Conservation (phyloP, 1,284 basidiomycete species). For the Ganoderma lingzhi region DNA sequence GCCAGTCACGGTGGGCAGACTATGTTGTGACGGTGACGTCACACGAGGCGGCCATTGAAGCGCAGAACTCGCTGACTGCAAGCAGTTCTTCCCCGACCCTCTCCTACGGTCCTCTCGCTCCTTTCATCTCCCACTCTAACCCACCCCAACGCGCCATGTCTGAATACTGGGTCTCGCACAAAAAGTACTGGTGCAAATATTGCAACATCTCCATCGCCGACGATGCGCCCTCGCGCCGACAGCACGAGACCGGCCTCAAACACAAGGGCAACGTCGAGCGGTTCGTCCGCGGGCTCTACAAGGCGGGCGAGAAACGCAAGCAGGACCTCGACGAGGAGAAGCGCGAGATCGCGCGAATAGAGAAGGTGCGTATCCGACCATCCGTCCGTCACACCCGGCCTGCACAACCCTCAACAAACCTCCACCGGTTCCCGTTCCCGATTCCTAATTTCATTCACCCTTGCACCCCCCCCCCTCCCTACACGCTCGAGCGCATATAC, state of each 20-base stretch:
- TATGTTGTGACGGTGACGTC: conserved; percentile 3
- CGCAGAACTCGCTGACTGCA: neutral
- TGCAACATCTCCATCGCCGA: conserved; percentile 93
- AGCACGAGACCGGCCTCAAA: conserved; percentile 93
- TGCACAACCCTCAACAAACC: too few relatives aligned
- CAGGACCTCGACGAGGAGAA: conserved; percentile 89
- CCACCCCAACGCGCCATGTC: conserved; percentile 57
- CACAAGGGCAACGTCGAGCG: conserved; percentile 96
- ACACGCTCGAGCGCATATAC: neutral
- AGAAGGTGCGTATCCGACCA: conserved; percentile 65
- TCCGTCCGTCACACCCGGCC: neutral
- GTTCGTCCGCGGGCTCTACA: conserved; percentile 92
- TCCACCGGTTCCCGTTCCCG: neutral
- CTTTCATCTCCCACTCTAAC: neutral
- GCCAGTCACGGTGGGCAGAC: too few relatives aligned
- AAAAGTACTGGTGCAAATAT: conserved; percentile 87
- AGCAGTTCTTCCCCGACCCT: neutral
- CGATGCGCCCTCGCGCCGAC: conserved; percentile 90
- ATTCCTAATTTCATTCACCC: neutral
- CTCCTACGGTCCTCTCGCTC: neutral
- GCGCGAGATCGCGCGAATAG: conserved; percentile 86
- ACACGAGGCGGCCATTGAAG: neutral
- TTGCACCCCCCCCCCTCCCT: too few relatives aligned
- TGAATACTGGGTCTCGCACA: conserved; percentile 88
- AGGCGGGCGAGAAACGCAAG: conserved; percentile 89